Evolutionary conservation across 1,284 basidiomycete species (phyloP).

Genomic region (Moesziomyces parantarcticus): DNA sequence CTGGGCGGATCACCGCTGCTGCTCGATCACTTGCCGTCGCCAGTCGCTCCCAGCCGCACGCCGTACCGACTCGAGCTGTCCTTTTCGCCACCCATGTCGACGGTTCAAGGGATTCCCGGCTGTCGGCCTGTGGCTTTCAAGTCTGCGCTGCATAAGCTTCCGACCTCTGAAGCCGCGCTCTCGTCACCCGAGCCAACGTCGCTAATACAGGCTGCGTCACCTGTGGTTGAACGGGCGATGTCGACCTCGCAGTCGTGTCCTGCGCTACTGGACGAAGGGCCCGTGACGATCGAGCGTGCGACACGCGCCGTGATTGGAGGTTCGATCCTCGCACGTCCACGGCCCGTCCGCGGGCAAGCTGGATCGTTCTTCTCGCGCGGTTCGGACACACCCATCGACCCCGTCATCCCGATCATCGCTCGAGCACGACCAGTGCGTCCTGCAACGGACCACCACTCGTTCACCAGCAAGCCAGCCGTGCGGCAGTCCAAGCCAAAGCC

Average conservation of each 20-base stretch:
- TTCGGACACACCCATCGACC: neutral
- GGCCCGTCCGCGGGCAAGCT: neutral
- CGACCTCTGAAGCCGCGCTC: no score
- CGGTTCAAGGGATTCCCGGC: neutral
- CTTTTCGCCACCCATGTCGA: neutral
- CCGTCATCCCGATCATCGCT: neutral
- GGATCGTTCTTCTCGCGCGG: neutral
- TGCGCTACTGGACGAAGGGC: neutral
- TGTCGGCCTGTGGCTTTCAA: neutral
- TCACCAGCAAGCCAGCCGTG: neutral
- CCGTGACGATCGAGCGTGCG: neutral
- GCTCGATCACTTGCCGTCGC: conserved; percentile 23
- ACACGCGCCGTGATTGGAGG: neutral
- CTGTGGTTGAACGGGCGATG: neutral
- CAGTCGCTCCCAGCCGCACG: conserved; percentile 1
- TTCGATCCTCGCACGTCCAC: neutral
- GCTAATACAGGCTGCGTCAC: no score
- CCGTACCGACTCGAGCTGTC: neutral
- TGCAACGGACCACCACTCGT: neutral
- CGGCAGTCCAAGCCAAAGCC: neutral
- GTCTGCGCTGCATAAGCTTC: no score
- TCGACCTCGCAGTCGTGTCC: neutral
- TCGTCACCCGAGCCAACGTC: no score
- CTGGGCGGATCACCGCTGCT: conserved; percentile 15
- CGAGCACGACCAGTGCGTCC: neutral